Evolutionary conservation across 225 moss, liverwort and hornwort genomes (phyloP).

Genomic region (Antitrichia curtipendula): DNA sequence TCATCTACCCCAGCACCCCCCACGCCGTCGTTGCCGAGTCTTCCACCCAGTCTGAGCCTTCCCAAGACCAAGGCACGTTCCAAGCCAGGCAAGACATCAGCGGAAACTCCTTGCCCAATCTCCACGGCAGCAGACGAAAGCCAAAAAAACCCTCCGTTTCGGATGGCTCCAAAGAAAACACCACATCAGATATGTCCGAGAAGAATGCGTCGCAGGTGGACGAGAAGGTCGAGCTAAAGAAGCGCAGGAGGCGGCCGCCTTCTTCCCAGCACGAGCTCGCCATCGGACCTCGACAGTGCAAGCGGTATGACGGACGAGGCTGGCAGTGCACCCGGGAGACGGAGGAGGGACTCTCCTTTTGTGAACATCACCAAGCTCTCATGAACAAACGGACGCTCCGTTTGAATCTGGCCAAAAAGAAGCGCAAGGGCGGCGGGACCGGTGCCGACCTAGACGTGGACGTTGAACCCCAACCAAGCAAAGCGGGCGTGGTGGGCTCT

Average conservation of each 20-base stretch:
- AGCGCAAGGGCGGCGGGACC: slow-evolving; percentile 1
- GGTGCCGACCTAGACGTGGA: neutral
- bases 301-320: slow-evolving; percentile 84
- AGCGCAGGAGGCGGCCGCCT: slow-evolving; percentile 33
- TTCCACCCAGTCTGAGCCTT: neutral
- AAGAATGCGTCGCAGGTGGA: neutral
- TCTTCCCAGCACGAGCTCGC: slow-evolving; percentile 46
- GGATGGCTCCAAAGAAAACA: neutral
- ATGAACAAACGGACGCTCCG: slow-evolving; percentile 84
- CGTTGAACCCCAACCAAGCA: slow-evolving; percentile 1
- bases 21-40: slow-evolving; percentile 29
- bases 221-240: slow-evolving; percentile 16
- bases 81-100: neutral
- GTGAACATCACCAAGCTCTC: slow-evolving; percentile 87
- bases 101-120: neutral
- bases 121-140: slow-evolving; percentile 2
- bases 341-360: slow-evolving; percentile 73
- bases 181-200: neutral
- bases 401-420: slow-evolving; percentile 41
- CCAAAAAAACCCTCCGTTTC: neutral
- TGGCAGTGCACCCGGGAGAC: slow-evolving; percentile 84
- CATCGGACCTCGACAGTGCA: slow-evolving; percentile 58
- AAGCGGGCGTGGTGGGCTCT: neutral
- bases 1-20: slow-evolving; percentile 46
- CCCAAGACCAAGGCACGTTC: neutral